Base-by-base conservation (phyloP, 2,329 filamentous ascomycete species). In the Diaporthe citri region DNA sequence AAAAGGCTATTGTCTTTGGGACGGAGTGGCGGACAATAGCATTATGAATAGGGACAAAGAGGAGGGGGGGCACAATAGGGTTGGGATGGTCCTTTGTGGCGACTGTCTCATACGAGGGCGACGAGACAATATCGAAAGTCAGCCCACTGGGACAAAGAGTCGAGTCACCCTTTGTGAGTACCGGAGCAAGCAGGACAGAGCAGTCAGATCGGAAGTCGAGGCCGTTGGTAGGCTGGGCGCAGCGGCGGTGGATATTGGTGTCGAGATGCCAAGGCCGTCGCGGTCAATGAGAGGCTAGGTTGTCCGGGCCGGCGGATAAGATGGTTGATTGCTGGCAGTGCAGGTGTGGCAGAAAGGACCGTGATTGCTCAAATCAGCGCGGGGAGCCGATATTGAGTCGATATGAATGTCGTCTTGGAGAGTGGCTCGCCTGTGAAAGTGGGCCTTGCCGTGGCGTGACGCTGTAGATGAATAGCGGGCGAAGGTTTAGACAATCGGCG, bases 241-340 rank as follows among this genome's bases (percentile, higher is more conserved):
- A 10, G 55, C 55, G 55, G 36, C 69, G 17, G 31, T 48, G 70
- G 56, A 55, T 62, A 72, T 43, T 52, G 46, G 22, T 51, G 34
- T 25, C 41, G 57, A 52, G 43, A 74, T 71, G 56, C 43, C 56
- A 43, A 62, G 28, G 72, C 64, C 48, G 62, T 60, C 41, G 34
- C 39, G 59, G 72, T 51, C 59, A 28, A 74, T 55, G 75, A 74
- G 64, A 52, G 69, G 66, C 60, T 67, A n/a, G 73, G n/a, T 72
- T 52, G 59, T 76, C 75, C 75, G 75, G 41, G 43, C 75, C 75
- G 39, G 75, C 75, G 75, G 75, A 74, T 74, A 70, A 69, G 43
- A 43, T 62, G 46, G 48, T 72, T 71, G 60, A 56, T 69, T 46
- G 31, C 52, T 67, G 51, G 43, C 60, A 74, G 55, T 46, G 56